Evolutionary conservation across 495 filamentous ascomycete genomes (phyloP), one percentile per base, ranked within the genome.

Genomic region (Penicillium bialowiezense): DNA sequence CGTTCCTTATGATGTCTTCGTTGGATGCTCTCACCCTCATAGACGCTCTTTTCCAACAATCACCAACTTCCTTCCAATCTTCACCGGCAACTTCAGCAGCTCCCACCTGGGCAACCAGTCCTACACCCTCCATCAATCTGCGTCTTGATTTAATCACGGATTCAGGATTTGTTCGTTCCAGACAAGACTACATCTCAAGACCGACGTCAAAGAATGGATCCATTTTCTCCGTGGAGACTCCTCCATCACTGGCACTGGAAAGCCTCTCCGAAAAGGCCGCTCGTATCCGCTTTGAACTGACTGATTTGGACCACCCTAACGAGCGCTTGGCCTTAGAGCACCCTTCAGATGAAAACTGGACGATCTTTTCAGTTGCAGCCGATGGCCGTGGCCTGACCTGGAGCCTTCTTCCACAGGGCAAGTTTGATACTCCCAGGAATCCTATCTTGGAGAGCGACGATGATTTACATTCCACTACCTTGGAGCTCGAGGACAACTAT

Each of bases 401-500:
- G 51, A 81, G 86, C 38, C 85, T 91, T 76, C 84, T 82, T 10
- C 47, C 67, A 0, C 61, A 65, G 15, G 50, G 40, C 26, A 54
- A 48, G 41, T 17, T 52, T 15, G 54, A 23, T 20, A 44, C 24
- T 14, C 37, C 52, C 9, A 61, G 64, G 10, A 10, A 5, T 7
- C 40, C 50, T 13, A 36, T 39, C 5, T 19, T 52, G 21, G 59
- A 62, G 29, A 59, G 34, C 38, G 61, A 64, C 8, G 86, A 90
- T 55, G 87, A 89, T 9, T 73, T 75, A 9, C 77, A 76, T 4
- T 77, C 78, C 21, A 83, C 82, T 10, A 75, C 78, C 7, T 75
- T 88, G 9, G 87, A 89, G 21, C 69, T 89, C 5, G 85, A 89
- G 59, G 87, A 87, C 53, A 88, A 90, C 54, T 88, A 93, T 54